A percentile compares a stretch with the other conserved stretches of the same genome.
These are phyloP conservation scores for Collybia mongolica DNA, from an alignment of 768 basidiomycete species.

Conservation along the genomic window DNA sequence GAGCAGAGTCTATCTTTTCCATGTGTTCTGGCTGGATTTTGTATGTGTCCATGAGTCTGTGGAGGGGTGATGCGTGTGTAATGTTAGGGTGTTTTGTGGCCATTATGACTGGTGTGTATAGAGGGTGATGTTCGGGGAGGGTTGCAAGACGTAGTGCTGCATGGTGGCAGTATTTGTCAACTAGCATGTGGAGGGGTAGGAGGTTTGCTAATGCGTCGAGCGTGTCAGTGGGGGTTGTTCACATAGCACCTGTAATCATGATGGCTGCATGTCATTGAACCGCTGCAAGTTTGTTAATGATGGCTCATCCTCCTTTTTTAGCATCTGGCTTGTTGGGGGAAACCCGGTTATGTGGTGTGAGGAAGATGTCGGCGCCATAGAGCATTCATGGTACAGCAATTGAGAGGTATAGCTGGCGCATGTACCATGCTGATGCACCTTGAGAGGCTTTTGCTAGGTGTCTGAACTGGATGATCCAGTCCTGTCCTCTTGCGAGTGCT, in stretches of 20 bases:
- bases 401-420: no score
- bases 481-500: conserved; percentile 4
- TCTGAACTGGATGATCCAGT: not conserved
- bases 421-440: conserved; percentile 15
- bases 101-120: no score
- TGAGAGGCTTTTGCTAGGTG: conserved; percentile 7
- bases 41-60: no score
- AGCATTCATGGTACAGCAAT: no score
- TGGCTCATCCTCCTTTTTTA: conserved; percentile 5
- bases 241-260: conserved; percentile 20
- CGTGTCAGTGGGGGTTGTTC: conserved; percentile 14
- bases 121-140: not conserved
- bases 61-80: no score
- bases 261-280: conserved; percentile 18
- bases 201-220: conserved; percentile 16
- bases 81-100: no score
- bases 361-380: no score
- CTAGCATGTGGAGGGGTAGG: not conserved
- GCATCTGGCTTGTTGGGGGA: not conserved
- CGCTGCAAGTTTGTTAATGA: conserved; percentile 9
- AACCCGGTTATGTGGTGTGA: conserved; percentile 10
- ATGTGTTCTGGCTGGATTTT: no score
- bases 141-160: not conserved
- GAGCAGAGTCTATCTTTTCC: no score
- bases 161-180: not conserved